Evolutionary conservation across 1,284 basidiomycete genomes (phyloP), one percentile per base, ranked within the genome.

Genomic region (Coriolopsis trogii): DNA sequence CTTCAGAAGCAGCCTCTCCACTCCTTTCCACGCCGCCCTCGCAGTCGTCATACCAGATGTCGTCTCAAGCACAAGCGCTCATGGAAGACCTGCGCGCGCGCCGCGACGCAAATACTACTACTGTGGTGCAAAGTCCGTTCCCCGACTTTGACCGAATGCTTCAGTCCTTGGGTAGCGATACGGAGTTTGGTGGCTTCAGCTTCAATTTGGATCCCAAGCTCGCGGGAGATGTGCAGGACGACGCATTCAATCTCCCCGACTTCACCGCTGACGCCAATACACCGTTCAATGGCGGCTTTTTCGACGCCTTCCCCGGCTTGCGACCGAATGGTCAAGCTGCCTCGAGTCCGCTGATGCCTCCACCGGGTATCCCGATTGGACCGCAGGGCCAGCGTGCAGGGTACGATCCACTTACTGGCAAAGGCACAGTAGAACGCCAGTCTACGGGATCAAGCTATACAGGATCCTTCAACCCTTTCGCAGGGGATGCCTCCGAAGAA

Each of bases 131-230:
- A 53, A 91, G 81, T 66, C 88, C 91, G n/a, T 94, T 93, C 77
- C 91, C 91, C n/a, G 91, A 93, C 63, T 86, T 93, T 56, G 91
- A 93, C 67, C 81, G 88, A 18, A 91, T 88, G 25, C 71, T 92
- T 47, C 82, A 87, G 61, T 84, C 80, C 41, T 73, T 91, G 36
- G 81, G 79, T 15, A 79, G 77, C 53, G 80, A 82, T 56, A 78
- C 72, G 48, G 71, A 72, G 41, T 76, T 72, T 47, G 83, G 82
- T 34, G 84, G 88, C 3, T 92, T 91, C 70, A 90, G 86, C 64
- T 93, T 93, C 71, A 91, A 84, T 66, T 72, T 93, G 43, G 89
- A 91, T 67, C 86, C 87, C 13, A 89, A 85, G 55, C 73, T 92
- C 20, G 87, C 82, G 13, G 73, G 71, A 29, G 74, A 80, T 29